Evolutionary conservation across 805 yeast species (phyloP).

Genomic region (Candida anglica): DNA sequence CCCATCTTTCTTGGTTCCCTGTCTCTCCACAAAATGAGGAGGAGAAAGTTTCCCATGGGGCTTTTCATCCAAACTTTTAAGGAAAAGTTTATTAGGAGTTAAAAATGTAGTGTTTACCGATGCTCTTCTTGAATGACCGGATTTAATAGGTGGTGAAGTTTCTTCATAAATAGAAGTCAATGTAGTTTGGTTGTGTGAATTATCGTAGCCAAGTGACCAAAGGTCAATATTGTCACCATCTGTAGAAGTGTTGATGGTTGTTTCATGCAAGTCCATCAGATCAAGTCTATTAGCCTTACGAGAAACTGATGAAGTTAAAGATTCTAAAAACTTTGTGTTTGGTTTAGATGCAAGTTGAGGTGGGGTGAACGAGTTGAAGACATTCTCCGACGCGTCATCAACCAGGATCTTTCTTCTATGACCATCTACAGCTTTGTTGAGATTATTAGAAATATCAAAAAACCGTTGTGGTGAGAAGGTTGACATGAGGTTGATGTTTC

Average conservation of each 20-base stretch:
- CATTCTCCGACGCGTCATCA: slow-evolving; percentile 7
- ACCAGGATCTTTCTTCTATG: slow-evolving; percentile 4
- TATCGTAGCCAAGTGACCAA: slow-evolving; percentile 27
- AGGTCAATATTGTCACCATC: slow-evolving; percentile 19
- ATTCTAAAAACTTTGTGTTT: slow-evolving; percentile 13
- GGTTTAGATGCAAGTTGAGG: slow-evolving; percentile 10
- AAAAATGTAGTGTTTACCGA: slow-evolving; percentile 17
- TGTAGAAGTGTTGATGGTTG: slow-evolving; percentile 1
- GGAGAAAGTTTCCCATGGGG: background rate
- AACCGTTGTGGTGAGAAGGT: slow-evolving; percentile 33
- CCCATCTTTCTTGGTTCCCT: slow-evolving; percentile 9
- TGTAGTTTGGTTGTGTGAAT: slow-evolving; percentile 9
- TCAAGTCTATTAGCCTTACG: slow-evolving; percentile 6
- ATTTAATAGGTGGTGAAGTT: background rate
- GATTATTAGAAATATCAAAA: slow-evolving; percentile 19
- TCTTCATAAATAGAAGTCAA: slow-evolving; percentile 25
- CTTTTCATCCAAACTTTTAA: slow-evolving; percentile 2
- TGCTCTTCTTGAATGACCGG: background rate
- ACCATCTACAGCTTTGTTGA: slow-evolving; percentile 10
- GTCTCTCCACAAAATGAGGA: slow-evolving; percentile 4
- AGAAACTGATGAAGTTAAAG: slow-evolving; percentile 8
- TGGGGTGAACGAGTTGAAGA: slow-evolving; percentile 14
- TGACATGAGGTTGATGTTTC: slow-evolving; percentile 17
- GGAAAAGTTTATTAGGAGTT: slow-evolving; percentile 29
- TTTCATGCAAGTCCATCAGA: slow-evolving; percentile 3